A percentile compares a stretch with the other conserved stretches of the same genome.
Conservation (phyloP, 129 eudicot genomes). For the Silybum marianum region DNA sequence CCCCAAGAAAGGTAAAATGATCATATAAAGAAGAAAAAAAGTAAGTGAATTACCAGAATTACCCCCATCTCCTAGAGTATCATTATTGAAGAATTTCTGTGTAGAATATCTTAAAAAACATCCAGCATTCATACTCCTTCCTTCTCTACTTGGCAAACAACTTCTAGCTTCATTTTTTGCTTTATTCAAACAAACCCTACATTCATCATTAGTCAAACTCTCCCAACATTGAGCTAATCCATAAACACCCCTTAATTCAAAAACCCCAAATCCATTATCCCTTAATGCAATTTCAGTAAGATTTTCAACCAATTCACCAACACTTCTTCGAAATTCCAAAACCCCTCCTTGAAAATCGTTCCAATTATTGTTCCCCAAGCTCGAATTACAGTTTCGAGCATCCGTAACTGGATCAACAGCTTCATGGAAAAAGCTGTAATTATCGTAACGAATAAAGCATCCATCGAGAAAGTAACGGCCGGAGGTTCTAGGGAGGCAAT, state of each 20-base stretch:
- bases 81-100: slow-evolving; percentile 50
- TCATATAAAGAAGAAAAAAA: background rate
- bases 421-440: slow-evolving; percentile 47
- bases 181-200: slow-evolving; percentile 57
- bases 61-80: slow-evolving; percentile 9
- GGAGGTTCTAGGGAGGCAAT: slow-evolving; percentile 52
- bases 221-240: slow-evolving; percentile 86
- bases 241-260: slow-evolving; percentile 49
- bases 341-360: background rate
- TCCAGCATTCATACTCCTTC: slow-evolving; percentile 68
- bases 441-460: slow-evolving; percentile 63
- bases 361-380: slow-evolving; percentile 13
- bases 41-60: slow-evolving; percentile 37
- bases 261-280: slow-evolving; percentile 48
- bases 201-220: slow-evolving; percentile 47
- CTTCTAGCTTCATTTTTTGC: slow-evolving; percentile 34
- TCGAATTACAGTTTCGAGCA: slow-evolving; percentile 43
- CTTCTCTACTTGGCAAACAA: slow-evolving; percentile 72
- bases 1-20: background rate
- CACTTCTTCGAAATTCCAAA: slow-evolving; percentile 28
- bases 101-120: slow-evolving; percentile 79
- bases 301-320: slow-evolving; percentile 45
- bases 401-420: slow-evolving; percentile 35
- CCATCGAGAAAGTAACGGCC: slow-evolving; percentile 73
- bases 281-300: slow-evolving; percentile 37